Percentiles rank a stretch among this genome's conserved stretches.
Evolutionary conservation across 2,329 filamentous ascomycete species (phyloP).

Genomic region (Torrubiellomyces zombiae): DNA sequence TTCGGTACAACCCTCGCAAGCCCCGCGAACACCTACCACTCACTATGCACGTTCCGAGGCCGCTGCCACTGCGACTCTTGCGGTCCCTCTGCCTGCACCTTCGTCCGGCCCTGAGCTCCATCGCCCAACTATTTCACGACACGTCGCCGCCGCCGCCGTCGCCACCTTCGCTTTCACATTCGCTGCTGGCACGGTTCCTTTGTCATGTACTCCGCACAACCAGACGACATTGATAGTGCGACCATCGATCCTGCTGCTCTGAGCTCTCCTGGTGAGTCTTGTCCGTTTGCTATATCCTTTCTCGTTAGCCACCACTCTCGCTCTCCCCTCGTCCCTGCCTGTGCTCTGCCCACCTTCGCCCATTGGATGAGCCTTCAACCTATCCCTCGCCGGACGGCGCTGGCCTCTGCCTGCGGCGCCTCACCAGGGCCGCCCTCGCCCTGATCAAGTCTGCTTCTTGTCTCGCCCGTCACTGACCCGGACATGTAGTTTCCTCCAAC

Average conservation of each 20-base stretch:
- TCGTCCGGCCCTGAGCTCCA: slow-evolving; percentile 21
- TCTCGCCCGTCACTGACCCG: slow-evolving; percentile 9
- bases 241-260: slow-evolving; percentile 84
- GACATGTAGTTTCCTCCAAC: slow-evolving; percentile 27
- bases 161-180: slow-evolving; percentile 14
- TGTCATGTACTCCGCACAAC: slow-evolving; percentile 25
- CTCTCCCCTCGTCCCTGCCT: not conserved
- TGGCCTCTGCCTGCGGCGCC: too few relatives aligned
- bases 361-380: too few relatives aligned
- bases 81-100: slow-evolving; percentile 25
- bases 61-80: too few relatives aligned
- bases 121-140: slow-evolving; percentile 44
- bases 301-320: not conserved
- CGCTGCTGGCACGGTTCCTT: slow-evolving; percentile 6
- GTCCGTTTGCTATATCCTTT: not conserved
- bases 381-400: too few relatives aligned
- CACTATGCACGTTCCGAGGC: too few relatives aligned
- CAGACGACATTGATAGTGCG: slow-evolving; percentile 65
- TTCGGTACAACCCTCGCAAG: slow-evolving; percentile 6
- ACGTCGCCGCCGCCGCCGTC: slow-evolving; percentile 36
- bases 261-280: slow-evolving; percentile 53
- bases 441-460: too few relatives aligned
- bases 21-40: slow-evolving; percentile 8
- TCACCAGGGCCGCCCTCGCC: too few relatives aligned
- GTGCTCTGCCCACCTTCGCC: too few relatives aligned